These are phyloP conservation scores for Annona cherimola DNA, from an alignment of 164 flowering plant species.

Conservation along the genomic window DNA sequence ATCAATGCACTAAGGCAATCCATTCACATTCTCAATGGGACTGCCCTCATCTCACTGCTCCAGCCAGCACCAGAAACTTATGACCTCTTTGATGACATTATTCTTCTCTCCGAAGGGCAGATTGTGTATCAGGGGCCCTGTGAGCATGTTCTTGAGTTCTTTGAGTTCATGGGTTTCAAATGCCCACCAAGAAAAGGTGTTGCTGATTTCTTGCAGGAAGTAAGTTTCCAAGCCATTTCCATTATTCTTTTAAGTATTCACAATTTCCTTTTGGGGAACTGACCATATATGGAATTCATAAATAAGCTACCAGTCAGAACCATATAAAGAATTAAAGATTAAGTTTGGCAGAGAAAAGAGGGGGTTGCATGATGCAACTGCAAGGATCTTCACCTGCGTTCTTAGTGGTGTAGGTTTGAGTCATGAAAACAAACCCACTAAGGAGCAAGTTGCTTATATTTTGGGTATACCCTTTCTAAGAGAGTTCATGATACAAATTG, in stretches of 20 bases:
- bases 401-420: too few species aligned
- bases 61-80: conserved; percentile 84
- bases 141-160: conserved; percentile 54
- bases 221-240: conserved; percentile 8
- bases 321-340: too few species aligned
- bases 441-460: too few species aligned
- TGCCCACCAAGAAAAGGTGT: conserved; percentile 35
- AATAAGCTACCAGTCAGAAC: too few species aligned
- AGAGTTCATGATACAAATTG: too few species aligned
- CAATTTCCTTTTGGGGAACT: too few species aligned
- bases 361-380: too few species aligned
- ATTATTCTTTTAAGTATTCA: not conserved
- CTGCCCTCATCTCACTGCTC: conserved; percentile 63
- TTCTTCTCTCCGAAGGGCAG: conserved; percentile 62
- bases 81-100: conserved; percentile 64
- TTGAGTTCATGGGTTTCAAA: conserved; percentile 40
- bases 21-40: conserved; percentile 50
- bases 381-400: too few species aligned
- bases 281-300: too few species aligned
- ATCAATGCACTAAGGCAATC: conserved; percentile 48
- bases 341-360: too few species aligned
- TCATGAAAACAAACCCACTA: too few species aligned
- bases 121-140: conserved; percentile 77
- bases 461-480: too few species aligned
- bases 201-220: conserved; percentile 36